Conservation (phyloP, 1,284 basidiomycete species). For the Naganishia sp. region DNA sequence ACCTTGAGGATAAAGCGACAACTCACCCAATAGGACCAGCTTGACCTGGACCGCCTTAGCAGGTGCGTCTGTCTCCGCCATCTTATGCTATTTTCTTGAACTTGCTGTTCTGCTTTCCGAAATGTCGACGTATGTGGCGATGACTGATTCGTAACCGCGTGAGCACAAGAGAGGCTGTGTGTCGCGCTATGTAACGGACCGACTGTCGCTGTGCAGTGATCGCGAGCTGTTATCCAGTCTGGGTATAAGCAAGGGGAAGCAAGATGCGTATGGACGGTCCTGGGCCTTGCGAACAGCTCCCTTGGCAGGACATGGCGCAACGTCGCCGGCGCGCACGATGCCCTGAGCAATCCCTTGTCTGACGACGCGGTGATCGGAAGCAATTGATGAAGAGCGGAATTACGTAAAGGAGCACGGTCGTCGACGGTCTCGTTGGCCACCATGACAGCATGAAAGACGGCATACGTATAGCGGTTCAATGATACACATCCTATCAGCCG, state of each 20-base stretch:
- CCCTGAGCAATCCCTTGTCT: background rate
- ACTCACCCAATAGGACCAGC: slow-evolving; percentile 77
- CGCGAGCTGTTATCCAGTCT: background rate
- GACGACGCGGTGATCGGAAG: slow-evolving; percentile 1
- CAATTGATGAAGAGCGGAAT: background rate
- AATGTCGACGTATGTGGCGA: background rate
- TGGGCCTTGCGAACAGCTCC: background rate
- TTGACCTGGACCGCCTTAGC: slow-evolving; percentile 90
- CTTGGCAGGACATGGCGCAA: background rate
- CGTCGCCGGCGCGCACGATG: background rate
- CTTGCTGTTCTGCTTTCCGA: background rate
- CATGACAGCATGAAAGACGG: too few relatives aligned
- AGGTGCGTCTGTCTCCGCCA: slow-evolving; percentile 31
- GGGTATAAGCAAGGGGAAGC: background rate
- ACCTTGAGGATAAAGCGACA: too few relatives aligned
- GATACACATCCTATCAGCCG: too few relatives aligned
- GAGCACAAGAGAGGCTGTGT: slow-evolving; percentile 2
- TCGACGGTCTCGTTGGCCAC: too few relatives aligned
- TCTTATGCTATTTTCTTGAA: background rate
- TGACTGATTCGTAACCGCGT: background rate
- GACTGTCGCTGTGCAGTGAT: background rate
- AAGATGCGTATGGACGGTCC: background rate
- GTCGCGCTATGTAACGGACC: background rate
- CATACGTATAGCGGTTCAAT: too few relatives aligned
- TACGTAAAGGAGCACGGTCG: background rate